Conservation (phyloP, 164 flowering plant genomes). For the Saururus chinensis region DNA sequence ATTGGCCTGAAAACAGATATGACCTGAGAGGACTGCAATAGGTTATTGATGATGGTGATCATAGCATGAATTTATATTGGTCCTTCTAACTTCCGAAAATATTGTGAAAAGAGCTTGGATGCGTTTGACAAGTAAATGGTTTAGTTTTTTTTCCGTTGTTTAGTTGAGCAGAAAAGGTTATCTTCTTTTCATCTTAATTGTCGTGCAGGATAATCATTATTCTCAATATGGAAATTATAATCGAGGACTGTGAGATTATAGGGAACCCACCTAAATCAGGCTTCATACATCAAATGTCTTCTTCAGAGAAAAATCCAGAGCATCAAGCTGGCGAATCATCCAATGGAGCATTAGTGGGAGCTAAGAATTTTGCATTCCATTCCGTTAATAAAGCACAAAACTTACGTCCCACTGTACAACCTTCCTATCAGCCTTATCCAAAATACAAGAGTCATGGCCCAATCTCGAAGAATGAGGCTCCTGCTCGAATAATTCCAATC, state of each 20-base stretch:
- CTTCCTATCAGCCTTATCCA: slow-evolving; percentile 86
- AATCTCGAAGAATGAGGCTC: slow-evolving; percentile 87
- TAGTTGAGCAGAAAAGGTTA: neutral
- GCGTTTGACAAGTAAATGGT: neutral
- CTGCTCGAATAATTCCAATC: slow-evolving; percentile 85
- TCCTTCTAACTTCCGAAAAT: too few species aligned
- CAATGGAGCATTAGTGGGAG: neutral
- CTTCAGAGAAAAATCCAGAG: slow-evolving; percentile 15
- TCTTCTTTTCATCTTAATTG: neutral
- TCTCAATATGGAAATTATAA: slow-evolving; percentile 80
- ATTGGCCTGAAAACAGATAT: too few species aligned
- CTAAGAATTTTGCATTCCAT: slow-evolving; percentile 8
- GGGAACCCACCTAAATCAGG: slow-evolving; percentile 73
- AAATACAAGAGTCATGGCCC: slow-evolving; percentile 67
- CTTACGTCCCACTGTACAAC: slow-evolving; percentile 69
- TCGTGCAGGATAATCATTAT: slow-evolving; percentile 73
- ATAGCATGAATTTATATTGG: too few species aligned
- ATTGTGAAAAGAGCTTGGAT: neutral
- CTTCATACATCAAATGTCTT: slow-evolving; percentile 22
- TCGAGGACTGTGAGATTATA: slow-evolving; percentile 63
- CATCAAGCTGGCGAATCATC: slow-evolving; percentile 3
- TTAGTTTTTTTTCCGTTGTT: neutral
- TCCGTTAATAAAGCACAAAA: slow-evolving; percentile 22
- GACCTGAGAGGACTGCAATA: too few species aligned
- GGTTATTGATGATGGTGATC: too few species aligned